These are phyloP conservation scores for Curvularia sp. DNA, from an alignment of 2,329 filamentous ascomycete species.

Conservation along the genomic window DNA sequence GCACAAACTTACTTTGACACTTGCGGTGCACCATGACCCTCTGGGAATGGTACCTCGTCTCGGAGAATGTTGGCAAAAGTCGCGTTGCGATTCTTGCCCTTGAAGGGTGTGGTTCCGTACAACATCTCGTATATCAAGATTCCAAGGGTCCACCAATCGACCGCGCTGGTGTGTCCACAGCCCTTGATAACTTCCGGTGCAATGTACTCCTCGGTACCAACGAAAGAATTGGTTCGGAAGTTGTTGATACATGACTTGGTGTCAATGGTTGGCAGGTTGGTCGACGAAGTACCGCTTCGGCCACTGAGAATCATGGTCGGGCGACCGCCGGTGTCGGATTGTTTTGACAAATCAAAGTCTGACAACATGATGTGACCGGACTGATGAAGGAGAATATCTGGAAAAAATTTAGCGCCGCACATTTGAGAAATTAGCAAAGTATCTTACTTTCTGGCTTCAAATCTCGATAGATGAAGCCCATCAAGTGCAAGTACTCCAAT, in stretches of 20 bases:
- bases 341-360: slow-evolving; percentile 97
- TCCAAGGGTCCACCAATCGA: slow-evolving; percentile 98
- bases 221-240: slow-evolving; percentile 98
- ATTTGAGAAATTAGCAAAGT: neutral
- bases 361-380: slow-evolving; percentile 99
- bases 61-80: slow-evolving; percentile 97
- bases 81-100: slow-evolving; percentile 97
- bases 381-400: slow-evolving; percentile 95
- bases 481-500: slow-evolving; percentile 93
- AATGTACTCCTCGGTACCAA: slow-evolving; percentile 98
- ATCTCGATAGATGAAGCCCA: slow-evolving; percentile 99
- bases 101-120: slow-evolving; percentile 97
- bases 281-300: slow-evolving; percentile 80
- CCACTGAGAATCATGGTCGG: slow-evolving; percentile 93
- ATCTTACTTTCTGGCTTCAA: slow-evolving; percentile 92
- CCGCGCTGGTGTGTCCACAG: slow-evolving; percentile 95
- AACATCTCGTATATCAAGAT: slow-evolving; percentile 99
- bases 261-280: slow-evolving; percentile 92
- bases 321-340: slow-evolving; percentile 93
- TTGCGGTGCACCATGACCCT: slow-evolving; percentile 81
- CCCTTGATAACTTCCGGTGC: slow-evolving; percentile 99
- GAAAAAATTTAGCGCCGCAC: slow-evolving; percentile 47
- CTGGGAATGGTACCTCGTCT: slow-evolving; percentile 95
- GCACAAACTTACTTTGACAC: slow-evolving; percentile 82
- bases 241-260: slow-evolving; percentile 98